phyloP scores from a whole-genome alignment of 2,329 filamentous ascomycete species.

The Calycina herbarum region DNA sequence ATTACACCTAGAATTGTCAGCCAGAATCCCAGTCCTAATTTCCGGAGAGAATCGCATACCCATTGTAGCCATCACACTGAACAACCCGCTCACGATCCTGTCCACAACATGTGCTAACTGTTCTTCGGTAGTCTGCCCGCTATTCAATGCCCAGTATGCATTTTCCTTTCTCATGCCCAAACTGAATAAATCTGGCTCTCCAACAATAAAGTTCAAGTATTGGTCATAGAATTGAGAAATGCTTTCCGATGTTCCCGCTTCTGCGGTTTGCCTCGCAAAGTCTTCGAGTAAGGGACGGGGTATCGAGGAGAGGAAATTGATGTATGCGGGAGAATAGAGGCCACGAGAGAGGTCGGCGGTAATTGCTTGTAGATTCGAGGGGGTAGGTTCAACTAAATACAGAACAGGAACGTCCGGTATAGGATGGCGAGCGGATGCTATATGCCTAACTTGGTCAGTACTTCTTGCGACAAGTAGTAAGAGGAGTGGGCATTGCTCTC shows the following conservation, averaged over 20 bases:
- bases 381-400: slow-evolving; percentile 89
- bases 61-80: slow-evolving; percentile 98
- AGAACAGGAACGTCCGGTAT: slow-evolving; percentile 97
- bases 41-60: slow-evolving; percentile 51
- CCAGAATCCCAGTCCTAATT: background rate
- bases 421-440: slow-evolving; percentile 76
- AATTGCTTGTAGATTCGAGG: slow-evolving; percentile 77
- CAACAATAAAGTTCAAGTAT: slow-evolving; percentile 95
- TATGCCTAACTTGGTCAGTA: slow-evolving; percentile 59
- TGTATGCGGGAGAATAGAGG: slow-evolving; percentile 89
- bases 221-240: slow-evolving; percentile 95
- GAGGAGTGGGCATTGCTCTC: too few relatives aligned
- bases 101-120: slow-evolving; percentile 86
- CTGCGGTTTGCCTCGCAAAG: slow-evolving; percentile 84
- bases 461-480: slow-evolving; percentile 3
- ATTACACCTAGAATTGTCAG: slow-evolving; percentile 66
- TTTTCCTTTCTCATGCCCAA: slow-evolving; percentile 87
- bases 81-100: slow-evolving; percentile 91
- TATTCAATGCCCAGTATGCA: slow-evolving; percentile 96
- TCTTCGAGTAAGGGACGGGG: slow-evolving; percentile 89
- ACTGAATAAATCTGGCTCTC: slow-evolving; percentile 93
- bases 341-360: slow-evolving; percentile 82
- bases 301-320: slow-evolving; percentile 96
- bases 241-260: slow-evolving; percentile 80
- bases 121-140: slow-evolving; percentile 84